Base-by-base conservation (phyloP, 2,329 filamentous ascomycete genomes). In the Fusarium armeniacum region DNA sequence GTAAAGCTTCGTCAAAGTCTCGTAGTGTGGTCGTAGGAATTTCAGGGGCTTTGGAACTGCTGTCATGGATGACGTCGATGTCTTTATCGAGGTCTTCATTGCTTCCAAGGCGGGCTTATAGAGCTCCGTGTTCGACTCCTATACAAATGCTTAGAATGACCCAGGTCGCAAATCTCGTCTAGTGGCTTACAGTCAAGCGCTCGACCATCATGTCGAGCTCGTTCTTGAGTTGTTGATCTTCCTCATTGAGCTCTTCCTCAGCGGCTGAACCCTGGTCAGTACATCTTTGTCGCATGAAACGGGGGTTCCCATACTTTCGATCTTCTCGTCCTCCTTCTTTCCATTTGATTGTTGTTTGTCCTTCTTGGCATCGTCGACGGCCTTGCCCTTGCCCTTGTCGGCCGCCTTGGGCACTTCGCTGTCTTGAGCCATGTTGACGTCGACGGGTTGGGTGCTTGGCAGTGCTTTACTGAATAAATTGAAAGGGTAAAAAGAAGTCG, bases 41-140 rank as follows among this genome's bases (percentile, higher is more conserved):
- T 99, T 99, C 76, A 99, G 87, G 35, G 96, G 96, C 83, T 99
- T 99, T 26, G 97, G 96, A 67, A 99, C 96, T 64, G 96, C 96
- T 50, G 96, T 99, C 96, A 99, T 99, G 46, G 97, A 99, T 63
- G 94, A 98, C 72, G 96, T 99, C 64, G 96, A 97, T 58, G 96
- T 99, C 86, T 98, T 98, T 86, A 99, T 99, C 78, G 93, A 97
- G 77, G 91, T 93, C 85, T 98, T 98, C 89, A 99, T 98, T 73
- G 94, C 92, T 81, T 98, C 94, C 73, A 99, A 86, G 57, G 96
- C 92, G 63, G 94, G 89, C 80, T 94, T 95, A 85, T 98, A 98
- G 73, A 98, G 91, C 62, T 89, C 90, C 72, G 87, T 86, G 82
- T 98, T 92, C 72, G 91, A 87, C 84, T 98, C 96, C 93, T 97